phyloP scores from a whole-genome alignment of 345 rosid species.

The Eucalyptus leucophloia region DNA sequence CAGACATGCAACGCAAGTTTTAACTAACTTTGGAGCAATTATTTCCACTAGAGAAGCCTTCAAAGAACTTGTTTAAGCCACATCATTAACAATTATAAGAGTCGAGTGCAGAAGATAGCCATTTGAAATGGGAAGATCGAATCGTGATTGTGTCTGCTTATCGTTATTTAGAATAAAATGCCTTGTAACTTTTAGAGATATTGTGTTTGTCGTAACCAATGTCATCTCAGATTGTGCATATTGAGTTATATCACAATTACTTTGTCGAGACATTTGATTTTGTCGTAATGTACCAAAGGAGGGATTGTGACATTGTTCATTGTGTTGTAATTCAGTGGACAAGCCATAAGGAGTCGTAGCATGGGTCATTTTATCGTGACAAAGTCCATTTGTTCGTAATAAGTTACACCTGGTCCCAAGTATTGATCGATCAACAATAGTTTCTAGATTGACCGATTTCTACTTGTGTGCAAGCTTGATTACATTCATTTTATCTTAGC shows the following conservation, averaged over 20 bases:
- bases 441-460: neutral
- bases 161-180: neutral
- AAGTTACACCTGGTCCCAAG: neutral
- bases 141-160: neutral
- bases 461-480: neutral
- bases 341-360: neutral
- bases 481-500: neutral
- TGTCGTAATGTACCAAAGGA: neutral
- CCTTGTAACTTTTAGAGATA: neutral
- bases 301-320: neutral
- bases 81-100: neutral
- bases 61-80: neutral
- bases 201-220: neutral
- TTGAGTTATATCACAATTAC: neutral
- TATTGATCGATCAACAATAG: neutral
- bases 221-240: neutral
- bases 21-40: neutral
- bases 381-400: neutral
- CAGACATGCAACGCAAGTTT: neutral
- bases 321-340: neutral
- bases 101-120: neutral
- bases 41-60: neutral
- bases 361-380: neutral
- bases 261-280: neutral
- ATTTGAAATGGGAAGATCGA: neutral